Percentiles rank a stretch among this genome's conserved stretches.
Evolutionary conservation across 768 basidiomycete species (phyloP).

Genomic region (Polyporus arcularius): DNA sequence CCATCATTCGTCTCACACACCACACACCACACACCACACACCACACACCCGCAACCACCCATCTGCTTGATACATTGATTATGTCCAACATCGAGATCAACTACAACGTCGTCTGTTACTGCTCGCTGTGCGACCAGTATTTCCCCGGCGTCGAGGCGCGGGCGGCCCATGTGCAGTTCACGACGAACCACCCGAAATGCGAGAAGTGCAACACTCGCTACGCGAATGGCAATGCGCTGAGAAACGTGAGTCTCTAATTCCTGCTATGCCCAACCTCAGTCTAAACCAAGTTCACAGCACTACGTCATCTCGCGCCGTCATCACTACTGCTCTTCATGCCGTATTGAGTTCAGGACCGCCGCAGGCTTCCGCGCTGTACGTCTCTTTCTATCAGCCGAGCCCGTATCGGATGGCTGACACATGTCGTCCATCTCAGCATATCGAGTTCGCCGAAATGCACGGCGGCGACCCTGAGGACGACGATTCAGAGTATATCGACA

Average conservation of each 20-base stretch:
- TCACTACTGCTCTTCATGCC: slow-evolving; percentile 34
- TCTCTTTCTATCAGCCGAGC: neutral
- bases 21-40: neutral
- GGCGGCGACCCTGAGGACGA: slow-evolving; percentile 25
- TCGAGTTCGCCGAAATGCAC: slow-evolving; percentile 33
- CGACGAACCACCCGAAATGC: slow-evolving; percentile 35
- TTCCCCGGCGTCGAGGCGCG: slow-evolving; percentile 31
- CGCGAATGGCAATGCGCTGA: slow-evolving; percentile 33
- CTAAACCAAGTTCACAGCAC: slow-evolving; percentile 25
- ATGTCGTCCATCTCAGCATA: slow-evolving; percentile 21
- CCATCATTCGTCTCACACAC: neutral
- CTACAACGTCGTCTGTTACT: slow-evolving; percentile 29
- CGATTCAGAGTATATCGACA: slow-evolving; percentile 17
- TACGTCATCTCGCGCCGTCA: slow-evolving; percentile 31
- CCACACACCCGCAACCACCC: neutral
- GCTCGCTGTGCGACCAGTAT: slow-evolving; percentile 37
- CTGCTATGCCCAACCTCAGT: neutral
- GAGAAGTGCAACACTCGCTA: slow-evolving; percentile 31
- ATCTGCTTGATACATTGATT: neutral
- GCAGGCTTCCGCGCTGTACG: slow-evolving; percentile 32
- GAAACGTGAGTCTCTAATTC: slow-evolving; percentile 26
- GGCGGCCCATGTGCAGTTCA: slow-evolving; percentile 29
- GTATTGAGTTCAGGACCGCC: slow-evolving; percentile 30
- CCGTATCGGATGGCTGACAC: neutral
- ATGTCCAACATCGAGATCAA: slow-evolving; percentile 4